Base-by-base conservation (phyloP, 768 basidiomycete genomes). In the Trametes punicea region DNA sequence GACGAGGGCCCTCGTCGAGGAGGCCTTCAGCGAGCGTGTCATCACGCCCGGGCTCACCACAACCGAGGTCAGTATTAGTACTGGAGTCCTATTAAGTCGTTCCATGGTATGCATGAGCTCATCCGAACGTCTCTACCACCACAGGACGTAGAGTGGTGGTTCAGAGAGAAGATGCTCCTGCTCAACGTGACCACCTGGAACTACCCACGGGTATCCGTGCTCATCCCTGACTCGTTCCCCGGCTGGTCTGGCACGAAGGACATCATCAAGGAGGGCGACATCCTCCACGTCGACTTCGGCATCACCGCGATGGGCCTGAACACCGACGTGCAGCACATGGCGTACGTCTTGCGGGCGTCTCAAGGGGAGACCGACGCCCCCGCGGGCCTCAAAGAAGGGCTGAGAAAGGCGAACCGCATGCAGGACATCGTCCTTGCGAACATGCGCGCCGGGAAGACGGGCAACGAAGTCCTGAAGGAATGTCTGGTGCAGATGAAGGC, bases 311-410 rank as follows among this genome's bases (percentile, higher is more conserved):
- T 81, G 74, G 75, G 76, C 27, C 64, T 82, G 69, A 79, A 81
- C 60, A 82, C 80, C 27, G 81, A 82, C 62, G 78, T 78, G 0
- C 81, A 81, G 59, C 80, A 81, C 56, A 73, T 81, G 71, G 78
- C 77, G 9, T 81, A 82, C 63, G 80, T 82, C 51, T 74, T 81
- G 20, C 74, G 74, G 15, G 64, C 72, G 2, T 61, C 64, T 8
- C 52, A 65, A 16, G 70, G 74, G 21, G 80, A 81, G 64, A 72
- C 57, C 7, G 69, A 74, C 39, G 77, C 70, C 0, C 80, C 80
- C 6, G 64, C 67, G 18, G 74, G 75, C 20, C 69, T 81, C 31
- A 73, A 73, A 54, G 71, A 73, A 25, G 81, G 80, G 13, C 55
- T 81, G 50, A 65, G 55, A 47, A 76, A 75, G 56, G 73, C 72